Conservation (phyloP, 176 grass and related monocot species). For the Avena sativa region DNA sequence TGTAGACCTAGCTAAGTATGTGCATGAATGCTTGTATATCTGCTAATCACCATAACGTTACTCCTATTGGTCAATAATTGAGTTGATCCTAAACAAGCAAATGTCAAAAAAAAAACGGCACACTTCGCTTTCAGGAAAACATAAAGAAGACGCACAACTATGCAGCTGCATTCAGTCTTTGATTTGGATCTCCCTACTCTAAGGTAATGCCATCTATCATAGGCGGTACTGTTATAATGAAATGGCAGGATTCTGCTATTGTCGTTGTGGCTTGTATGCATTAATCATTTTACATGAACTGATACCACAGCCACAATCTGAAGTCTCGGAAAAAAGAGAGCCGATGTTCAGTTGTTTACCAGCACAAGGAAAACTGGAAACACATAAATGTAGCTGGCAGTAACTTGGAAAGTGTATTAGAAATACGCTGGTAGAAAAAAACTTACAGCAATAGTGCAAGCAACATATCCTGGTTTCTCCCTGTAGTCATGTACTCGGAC, state of each 20-base stretch:
- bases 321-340: neutral
- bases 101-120: neutral
- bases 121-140: neutral
- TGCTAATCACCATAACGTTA: neutral
- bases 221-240: neutral
- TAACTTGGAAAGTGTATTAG: neutral
- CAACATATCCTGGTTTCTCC: slow-evolving; percentile 94
- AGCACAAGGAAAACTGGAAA: slow-evolving; percentile 21
- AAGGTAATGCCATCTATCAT: neutral
- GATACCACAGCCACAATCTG: neutral
- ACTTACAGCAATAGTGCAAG: slow-evolving; percentile 97
- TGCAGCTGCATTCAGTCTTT: neutral
- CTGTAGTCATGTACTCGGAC: slow-evolving; percentile 78
- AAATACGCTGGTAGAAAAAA: slow-evolving; percentile 3
- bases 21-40: neutral
- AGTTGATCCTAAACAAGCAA: neutral
- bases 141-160: neutral
- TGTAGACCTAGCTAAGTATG: slow-evolving; percentile 29
- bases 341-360: neutral
- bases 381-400: neutral
- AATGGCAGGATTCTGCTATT: neutral
- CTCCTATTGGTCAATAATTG: neutral
- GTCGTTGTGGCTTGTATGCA: neutral
- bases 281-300: neutral
- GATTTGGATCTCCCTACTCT: slow-evolving; percentile 12